phyloP scores from a whole-genome alignment of 768 basidiomycete genomes.

The Tulasnella sp. region DNA sequence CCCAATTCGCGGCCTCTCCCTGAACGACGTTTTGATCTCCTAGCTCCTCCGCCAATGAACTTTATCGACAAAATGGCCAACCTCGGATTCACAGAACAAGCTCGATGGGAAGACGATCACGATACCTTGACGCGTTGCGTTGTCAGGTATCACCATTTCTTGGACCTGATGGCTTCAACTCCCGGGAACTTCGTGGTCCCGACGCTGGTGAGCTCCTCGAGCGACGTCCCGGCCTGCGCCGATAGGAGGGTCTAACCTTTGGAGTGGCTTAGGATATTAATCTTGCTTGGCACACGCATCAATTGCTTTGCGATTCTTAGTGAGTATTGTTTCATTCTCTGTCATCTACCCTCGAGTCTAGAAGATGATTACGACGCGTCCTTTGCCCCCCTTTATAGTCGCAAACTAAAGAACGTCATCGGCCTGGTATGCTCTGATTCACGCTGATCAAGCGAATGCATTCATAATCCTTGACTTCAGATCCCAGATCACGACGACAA shows the following conservation, averaged over 20 bases:
- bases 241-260: background rate
- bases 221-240: background rate
- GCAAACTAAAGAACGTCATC: background rate
- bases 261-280: conserved; percentile 30
- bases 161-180: conserved; percentile 30
- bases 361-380: too few relatives aligned
- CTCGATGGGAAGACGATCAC: conserved; percentile 37
- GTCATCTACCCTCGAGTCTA: background rate
- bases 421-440: conserved; percentile 8
- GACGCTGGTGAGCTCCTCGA: conserved; percentile 25
- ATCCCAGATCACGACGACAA: conserved; percentile 46
- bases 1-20: background rate
- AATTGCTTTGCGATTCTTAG: conserved; percentile 48
- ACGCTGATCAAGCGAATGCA: background rate
- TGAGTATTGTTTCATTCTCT: conserved; percentile 31
- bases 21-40: background rate
- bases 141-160: conserved; percentile 32
- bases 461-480: background rate
- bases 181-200: conserved; percentile 31
- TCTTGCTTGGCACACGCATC: conserved; percentile 33
- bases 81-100: conserved; percentile 30
- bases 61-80: conserved; percentile 32
- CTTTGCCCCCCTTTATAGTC: background rate
- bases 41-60: conserved; percentile 32
- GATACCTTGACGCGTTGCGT: conserved; percentile 30